Conservation (phyloP, 176 grass and related monocot species). For the Paspalum vaginatum region DNA sequence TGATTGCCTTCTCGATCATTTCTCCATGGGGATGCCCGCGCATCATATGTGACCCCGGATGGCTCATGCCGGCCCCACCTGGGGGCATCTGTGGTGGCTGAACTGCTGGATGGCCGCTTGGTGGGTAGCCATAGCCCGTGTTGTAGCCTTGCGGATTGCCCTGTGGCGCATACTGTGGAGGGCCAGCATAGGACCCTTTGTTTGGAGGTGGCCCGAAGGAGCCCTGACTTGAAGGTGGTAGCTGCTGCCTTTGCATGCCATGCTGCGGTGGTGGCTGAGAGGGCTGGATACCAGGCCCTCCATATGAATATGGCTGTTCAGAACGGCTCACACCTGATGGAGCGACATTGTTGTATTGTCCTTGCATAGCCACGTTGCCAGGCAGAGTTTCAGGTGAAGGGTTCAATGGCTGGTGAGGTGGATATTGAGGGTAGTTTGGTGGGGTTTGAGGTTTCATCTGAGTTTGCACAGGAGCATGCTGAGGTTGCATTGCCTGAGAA, state of each 20-base stretch:
- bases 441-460: slow-evolving; percentile 73
- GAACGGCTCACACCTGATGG: slow-evolving; percentile 55
- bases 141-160: slow-evolving; percentile 56
- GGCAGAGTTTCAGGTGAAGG: slow-evolving; percentile 61
- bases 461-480: slow-evolving; percentile 47
- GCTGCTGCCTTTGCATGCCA: slow-evolving; percentile 58
- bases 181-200: slow-evolving; percentile 56
- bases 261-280: slow-evolving; percentile 44
- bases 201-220: slow-evolving; percentile 58
- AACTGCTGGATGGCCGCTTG: slow-evolving; percentile 35
- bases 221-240: slow-evolving; percentile 51
- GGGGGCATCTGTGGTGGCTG: slow-evolving; percentile 48
- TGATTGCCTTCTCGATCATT: slow-evolving; percentile 82
- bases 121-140: slow-evolving; percentile 46
- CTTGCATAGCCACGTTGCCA: slow-evolving; percentile 63
- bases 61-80: too few relatives aligned
- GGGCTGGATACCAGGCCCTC: slow-evolving; percentile 45
- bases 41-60: slow-evolving; percentile 53
- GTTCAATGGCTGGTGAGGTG: slow-evolving; percentile 62
- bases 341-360: slow-evolving; percentile 50
- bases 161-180: slow-evolving; percentile 60
- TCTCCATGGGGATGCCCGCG: slow-evolving; percentile 68
- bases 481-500: slow-evolving; percentile 50
- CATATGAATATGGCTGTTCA: slow-evolving; percentile 65
- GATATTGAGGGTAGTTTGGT: slow-evolving; percentile 71